Evolutionary conservation across 2,329 filamentous ascomycete genomes (phyloP).

Genomic region (Amesomyces nigricolor): DNA sequence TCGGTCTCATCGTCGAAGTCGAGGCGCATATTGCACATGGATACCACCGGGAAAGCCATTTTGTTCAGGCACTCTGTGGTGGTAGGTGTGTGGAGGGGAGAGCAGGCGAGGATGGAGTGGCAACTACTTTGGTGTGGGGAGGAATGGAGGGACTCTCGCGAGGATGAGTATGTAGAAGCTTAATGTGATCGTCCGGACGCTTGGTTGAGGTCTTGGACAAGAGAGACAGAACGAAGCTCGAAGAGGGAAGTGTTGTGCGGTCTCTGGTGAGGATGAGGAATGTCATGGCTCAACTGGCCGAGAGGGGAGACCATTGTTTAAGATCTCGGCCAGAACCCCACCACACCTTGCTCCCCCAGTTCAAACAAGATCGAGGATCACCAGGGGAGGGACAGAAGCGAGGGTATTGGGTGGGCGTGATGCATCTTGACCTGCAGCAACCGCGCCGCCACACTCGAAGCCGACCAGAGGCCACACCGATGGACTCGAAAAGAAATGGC

Average conservation of each 20-base stretch:
- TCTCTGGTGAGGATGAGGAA: constrained; percentile 17
- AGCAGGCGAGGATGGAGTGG: constrained; percentile 1
- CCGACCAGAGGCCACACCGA: constrained; percentile 2
- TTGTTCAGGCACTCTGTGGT: constrained; percentile 1
- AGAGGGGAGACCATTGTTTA: neutral
- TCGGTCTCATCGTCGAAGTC: constrained; percentile 28
- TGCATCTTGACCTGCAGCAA: neutral
- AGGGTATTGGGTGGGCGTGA: no score
- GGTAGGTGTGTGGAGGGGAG: neutral
- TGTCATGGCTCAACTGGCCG: constrained; percentile 12
- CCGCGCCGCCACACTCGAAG: constrained; percentile 13
- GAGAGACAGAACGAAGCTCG: constrained; percentile 15
- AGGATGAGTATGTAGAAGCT: constrained; percentile 20
- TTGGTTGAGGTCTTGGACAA: constrained; percentile 14
- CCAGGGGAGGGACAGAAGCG: constrained; percentile 7
- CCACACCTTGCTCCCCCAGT: neutral
- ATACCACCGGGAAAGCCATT: constrained; percentile 19
- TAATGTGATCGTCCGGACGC: constrained; percentile 15
- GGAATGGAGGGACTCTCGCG: constrained; percentile 13
- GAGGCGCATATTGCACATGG: constrained; percentile 28
- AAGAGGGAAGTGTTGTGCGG: constrained; percentile 16
- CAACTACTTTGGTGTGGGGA: constrained; percentile 6
- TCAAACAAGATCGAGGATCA: neutral
- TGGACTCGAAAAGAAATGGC: neutral
- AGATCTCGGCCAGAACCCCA: neutral